Percentiles rank a stretch among this genome's conserved stretches.
Conservation (phyloP, 106 monocot genomes). For the Phalaenopsis equestris region DNA sequence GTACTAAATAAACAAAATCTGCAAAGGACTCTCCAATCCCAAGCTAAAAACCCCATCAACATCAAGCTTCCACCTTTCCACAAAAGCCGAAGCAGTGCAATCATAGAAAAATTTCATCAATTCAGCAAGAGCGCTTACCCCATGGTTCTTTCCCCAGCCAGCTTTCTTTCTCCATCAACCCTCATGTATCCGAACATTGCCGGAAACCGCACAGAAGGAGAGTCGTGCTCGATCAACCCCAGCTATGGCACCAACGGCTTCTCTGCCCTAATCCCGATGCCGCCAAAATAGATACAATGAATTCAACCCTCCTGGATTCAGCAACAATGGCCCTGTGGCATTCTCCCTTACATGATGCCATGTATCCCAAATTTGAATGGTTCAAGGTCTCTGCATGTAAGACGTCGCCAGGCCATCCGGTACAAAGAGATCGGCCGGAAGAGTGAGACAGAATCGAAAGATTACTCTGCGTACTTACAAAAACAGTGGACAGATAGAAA, state of each 20-base stretch:
- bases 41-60: not conserved
- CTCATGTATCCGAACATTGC: conserved; percentile 32
- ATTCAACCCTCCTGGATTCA: not conserved
- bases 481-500: not conserved
- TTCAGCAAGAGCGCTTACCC: conserved; percentile 21
- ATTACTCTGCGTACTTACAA: not conserved
- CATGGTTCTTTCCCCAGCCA: conserved; percentile 33
- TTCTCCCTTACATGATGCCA: not conserved
- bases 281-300: not conserved
- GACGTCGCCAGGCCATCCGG: not conserved
- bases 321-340: not conserved
- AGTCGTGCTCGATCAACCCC: not conserved
- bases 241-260: not conserved
- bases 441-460: not conserved
- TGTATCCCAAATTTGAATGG: not conserved
- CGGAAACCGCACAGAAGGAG: not conserved
- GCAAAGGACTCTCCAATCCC: not conserved
- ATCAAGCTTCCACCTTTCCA: not conserved
- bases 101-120: not conserved
- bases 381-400: not conserved
- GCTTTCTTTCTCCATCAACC: conserved; percentile 29
- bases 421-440: not conserved
- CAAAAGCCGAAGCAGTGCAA: not conserved
- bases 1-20: not conserved
- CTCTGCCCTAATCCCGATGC: not conserved